Conservation (phyloP, 148 eudicot genomes). For the Rhododendron griersonianum region DNA sequence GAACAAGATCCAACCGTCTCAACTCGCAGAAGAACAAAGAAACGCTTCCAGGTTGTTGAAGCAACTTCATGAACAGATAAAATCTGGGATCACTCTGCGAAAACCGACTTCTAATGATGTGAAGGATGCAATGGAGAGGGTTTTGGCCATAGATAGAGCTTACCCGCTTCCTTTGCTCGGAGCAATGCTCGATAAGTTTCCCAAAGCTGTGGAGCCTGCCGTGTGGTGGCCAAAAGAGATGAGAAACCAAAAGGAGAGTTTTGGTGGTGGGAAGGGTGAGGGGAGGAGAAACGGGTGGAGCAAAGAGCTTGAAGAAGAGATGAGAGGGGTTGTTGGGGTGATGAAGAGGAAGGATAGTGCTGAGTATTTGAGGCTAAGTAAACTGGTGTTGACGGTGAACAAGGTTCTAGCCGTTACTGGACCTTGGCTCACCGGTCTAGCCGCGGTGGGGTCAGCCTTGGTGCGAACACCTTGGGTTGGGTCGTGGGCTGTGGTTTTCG, state of each 20-base stretch:
- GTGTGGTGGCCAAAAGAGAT: conserved; percentile 13
- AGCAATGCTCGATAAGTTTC: conserved; percentile 15
- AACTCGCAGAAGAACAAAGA: conserved; percentile 7
- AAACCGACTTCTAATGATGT: neutral
- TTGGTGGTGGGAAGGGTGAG: neutral
- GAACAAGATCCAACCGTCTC: conserved; percentile 13
- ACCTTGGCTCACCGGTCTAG: conserved; percentile 7
- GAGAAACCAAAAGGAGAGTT: neutral
- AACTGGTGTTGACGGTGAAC: conserved; percentile 8
- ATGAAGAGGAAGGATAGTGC: conserved; percentile 7
- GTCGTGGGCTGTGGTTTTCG: conserved; percentile 2
- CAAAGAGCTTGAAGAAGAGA: conserved; percentile 11
- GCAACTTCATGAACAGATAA: conserved; percentile 4
- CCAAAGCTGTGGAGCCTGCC: conserved; percentile 5
- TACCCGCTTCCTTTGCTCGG: conserved; percentile 17
- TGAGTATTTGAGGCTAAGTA: conserved; percentile 14
- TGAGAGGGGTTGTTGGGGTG: conserved; percentile 5
- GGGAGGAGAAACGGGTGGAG: conserved; percentile 8
- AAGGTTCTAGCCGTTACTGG: conserved; percentile 12
- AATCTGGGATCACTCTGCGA: neutral
- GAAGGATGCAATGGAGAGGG: conserved; percentile 2
- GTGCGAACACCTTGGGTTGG: neutral
- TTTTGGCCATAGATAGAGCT: conserved; percentile 15
- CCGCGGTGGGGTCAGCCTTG: neutral
- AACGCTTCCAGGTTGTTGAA: conserved; percentile 9